phyloP scores from a whole-genome alignment of 495 filamentous ascomycete species.

The Penicillium bialowiezense region DNA sequence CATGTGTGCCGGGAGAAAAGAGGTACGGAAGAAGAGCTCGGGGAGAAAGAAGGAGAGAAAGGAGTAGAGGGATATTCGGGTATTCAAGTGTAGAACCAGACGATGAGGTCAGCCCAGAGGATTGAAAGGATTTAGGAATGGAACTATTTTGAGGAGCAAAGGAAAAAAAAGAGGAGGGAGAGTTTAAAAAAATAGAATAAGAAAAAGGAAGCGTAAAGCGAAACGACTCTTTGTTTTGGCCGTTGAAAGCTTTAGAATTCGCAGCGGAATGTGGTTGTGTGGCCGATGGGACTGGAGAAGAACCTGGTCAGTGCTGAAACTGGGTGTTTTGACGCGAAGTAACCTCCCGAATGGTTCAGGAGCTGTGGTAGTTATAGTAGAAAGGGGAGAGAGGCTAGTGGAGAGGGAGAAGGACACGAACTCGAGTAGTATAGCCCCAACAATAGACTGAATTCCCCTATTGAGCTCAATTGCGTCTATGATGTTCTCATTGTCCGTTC shows the following conservation, averaged over 20 bases:
- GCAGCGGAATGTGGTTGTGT: constrained; percentile 24
- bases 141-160: too few relatives aligned
- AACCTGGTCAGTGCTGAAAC: not conserved
- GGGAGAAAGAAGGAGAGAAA: constrained; percentile 8
- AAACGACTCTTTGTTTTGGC: constrained; percentile 35
- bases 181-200: constrained; percentile 7
- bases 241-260: constrained; percentile 10
- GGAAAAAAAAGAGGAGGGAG: constrained; percentile 13
- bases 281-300: constrained; percentile 1
- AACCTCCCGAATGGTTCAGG: constrained; percentile 3
- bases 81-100: not conserved
- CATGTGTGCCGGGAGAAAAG: constrained; percentile 10
- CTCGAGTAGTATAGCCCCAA: too few relatives aligned
- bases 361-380: too few relatives aligned
- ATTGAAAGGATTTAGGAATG: too few relatives aligned
- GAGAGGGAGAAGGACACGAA: too few relatives aligned
- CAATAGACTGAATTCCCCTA: too few relatives aligned
- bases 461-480: too few relatives aligned
- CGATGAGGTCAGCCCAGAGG: constrained; percentile 37
- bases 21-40: constrained; percentile 7
- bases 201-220: constrained; percentile 8
- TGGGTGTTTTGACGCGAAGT: constrained; percentile 12
- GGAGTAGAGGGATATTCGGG: constrained; percentile 7
- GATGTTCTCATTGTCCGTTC: too few relatives aligned
- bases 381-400: too few relatives aligned